These are phyloP conservation scores for Cicer cuneatum DNA, from an alignment of 306 rosid species.

Conservation along the genomic window DNA sequence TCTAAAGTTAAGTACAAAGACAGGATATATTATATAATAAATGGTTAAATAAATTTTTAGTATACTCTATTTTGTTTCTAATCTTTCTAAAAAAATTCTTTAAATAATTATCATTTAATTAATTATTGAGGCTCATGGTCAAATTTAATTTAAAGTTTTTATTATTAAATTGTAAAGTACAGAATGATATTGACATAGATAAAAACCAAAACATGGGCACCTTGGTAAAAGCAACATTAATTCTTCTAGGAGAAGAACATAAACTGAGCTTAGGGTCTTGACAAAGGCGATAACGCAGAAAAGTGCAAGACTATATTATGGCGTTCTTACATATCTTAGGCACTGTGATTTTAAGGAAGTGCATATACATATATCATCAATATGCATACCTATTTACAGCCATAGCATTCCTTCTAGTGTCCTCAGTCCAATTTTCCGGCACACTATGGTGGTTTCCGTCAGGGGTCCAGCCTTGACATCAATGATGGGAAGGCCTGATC, in stretches of 20 bases:
- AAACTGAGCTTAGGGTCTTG: neutral
- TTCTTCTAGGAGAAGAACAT: neutral
- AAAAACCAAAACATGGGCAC: conserved; percentile 31
- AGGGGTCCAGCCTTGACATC: conserved; percentile 58
- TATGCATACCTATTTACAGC: conserved; percentile 46
- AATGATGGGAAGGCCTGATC: conserved; percentile 62
- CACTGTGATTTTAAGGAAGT: conserved; percentile 62
- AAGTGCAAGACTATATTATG: conserved; percentile 47
- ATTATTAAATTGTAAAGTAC: too few species aligned
- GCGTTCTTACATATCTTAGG: conserved; percentile 51
- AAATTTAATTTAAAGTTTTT: too few species aligned
- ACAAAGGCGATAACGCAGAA: conserved; percentile 2
- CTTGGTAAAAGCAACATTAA: conserved; percentile 41
- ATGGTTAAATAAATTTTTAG: too few species aligned
- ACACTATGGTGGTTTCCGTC: conserved; percentile 41
- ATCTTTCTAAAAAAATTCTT: too few species aligned
- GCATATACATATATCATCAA: conserved; percentile 51
- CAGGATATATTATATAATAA: too few species aligned
- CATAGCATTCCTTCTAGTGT: conserved; percentile 50
- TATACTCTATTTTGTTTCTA: too few species aligned
- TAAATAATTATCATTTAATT: too few species aligned
- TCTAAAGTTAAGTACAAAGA: too few species aligned
- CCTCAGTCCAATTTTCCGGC: conserved; percentile 56
- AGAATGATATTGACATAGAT: neutral
- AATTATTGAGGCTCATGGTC: too few species aligned